Conservation (phyloP, 2,329 filamentous ascomycete genomes). For the Ophiosphaerella narmari region DNA sequence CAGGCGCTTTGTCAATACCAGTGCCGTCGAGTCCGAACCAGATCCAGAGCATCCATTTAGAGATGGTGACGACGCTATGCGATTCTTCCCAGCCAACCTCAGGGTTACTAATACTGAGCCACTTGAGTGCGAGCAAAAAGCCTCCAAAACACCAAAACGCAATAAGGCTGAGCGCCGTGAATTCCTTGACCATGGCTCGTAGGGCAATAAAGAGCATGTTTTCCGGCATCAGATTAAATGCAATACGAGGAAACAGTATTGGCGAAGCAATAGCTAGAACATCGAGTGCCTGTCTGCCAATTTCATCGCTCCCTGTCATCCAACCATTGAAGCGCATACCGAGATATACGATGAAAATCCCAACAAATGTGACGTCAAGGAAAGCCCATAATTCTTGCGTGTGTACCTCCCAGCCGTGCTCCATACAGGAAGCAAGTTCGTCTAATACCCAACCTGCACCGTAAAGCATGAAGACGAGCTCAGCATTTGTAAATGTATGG, state of each 20-base stretch:
- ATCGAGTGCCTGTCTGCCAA: constrained; percentile 72
- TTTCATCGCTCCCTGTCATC: constrained; percentile 53
- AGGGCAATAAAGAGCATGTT: constrained; percentile 83
- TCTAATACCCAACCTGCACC: constrained; percentile 79
- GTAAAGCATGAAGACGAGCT: constrained; percentile 73
- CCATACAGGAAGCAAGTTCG: constrained; percentile 75
- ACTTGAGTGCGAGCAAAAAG: constrained; percentile 77
- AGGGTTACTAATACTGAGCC: constrained; percentile 63
- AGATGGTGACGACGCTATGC: constrained; percentile 70
- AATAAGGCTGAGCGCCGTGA: constrained; percentile 74
- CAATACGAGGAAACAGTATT: constrained; percentile 75
- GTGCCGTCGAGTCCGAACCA: constrained; percentile 84
- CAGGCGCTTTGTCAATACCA: constrained; percentile 61
- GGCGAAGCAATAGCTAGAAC: constrained; percentile 80
- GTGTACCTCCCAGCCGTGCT: constrained; percentile 79
- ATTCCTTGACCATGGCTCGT: constrained; percentile 84
- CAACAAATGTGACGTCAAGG: constrained; percentile 77
- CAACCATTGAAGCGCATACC: constrained; percentile 69
- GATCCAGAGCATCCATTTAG: constrained; percentile 91
- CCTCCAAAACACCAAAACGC: constrained; percentile 84
- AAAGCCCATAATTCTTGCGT: constrained; percentile 90
- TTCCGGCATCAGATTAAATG: constrained; percentile 81
- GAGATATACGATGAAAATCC: constrained; percentile 72
- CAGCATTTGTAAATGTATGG: constrained; percentile 60
- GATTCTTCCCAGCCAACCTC: constrained; percentile 35